phyloP scores from a whole-genome alignment of 176 grass and related monocot species.

The Chloris gayana region DNA sequence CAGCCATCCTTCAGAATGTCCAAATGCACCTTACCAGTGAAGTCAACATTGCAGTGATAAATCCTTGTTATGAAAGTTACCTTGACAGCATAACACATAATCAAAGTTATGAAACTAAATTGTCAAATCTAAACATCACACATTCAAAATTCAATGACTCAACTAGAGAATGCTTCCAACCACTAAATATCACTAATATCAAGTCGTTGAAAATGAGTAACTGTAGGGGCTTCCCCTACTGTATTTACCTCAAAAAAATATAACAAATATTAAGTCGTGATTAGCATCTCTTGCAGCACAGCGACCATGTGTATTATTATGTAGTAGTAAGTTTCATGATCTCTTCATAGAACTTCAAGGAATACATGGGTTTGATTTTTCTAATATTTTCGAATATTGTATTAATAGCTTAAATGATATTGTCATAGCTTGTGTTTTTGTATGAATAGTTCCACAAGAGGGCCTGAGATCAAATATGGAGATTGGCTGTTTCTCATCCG shows the following conservation, averaged over 20 bases:
- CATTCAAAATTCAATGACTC: slow-evolving; percentile 10
- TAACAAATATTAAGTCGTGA: not conserved
- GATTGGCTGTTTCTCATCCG: slow-evolving; percentile 25
- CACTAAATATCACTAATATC: slow-evolving; percentile 1
- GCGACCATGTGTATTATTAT: not conserved
- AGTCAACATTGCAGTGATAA: slow-evolving; percentile 80
- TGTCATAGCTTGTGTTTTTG: too few species aligned
- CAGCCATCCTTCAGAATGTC: slow-evolving; percentile 77
- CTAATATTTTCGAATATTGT: not conserved
- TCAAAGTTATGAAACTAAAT: not conserved
- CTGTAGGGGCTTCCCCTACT: too few species aligned
- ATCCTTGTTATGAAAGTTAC: slow-evolving; percentile 94
- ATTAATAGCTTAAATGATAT: slow-evolving; percentile 2
- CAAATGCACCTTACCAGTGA: slow-evolving; percentile 61
- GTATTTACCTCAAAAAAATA: too few species aligned
- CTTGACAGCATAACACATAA: slow-evolving; percentile 37
- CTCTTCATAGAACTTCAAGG: not conserved
- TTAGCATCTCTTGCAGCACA: slow-evolving; percentile 10
- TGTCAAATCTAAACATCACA: not conserved
- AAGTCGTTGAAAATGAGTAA: too few species aligned
- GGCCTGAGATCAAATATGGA: not conserved
- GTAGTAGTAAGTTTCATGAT: not conserved
- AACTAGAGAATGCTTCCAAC: slow-evolving; percentile 11
- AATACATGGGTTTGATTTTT: not conserved
- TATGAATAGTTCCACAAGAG: too few species aligned